Evolutionary conservation across 1,284 basidiomycete genomes (phyloP).

Genomic region (Sutorius eximius): DNA sequence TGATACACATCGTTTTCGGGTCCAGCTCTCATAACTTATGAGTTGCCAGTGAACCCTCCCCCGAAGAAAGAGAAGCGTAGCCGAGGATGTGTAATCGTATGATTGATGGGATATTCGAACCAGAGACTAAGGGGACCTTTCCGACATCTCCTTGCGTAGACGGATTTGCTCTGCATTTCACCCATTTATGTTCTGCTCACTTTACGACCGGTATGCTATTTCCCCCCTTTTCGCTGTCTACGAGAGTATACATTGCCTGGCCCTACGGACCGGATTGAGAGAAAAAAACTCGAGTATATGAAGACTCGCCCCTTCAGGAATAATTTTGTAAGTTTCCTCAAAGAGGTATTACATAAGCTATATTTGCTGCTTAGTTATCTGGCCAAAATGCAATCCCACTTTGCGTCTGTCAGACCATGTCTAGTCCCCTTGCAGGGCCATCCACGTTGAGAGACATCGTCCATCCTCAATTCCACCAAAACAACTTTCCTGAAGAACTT

Average conservation of each 20-base stretch:
- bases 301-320: background rate
- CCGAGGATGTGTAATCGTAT: constrained; percentile 71
- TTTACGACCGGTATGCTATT: constrained; percentile 42
- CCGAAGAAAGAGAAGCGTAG: constrained; percentile 54
- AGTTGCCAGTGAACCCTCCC: constrained; percentile 68
- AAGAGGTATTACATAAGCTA: background rate
- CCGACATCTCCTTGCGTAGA: constrained; percentile 27
- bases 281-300: background rate
- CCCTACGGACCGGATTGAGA: background rate
- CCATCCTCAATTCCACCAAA: constrained; percentile 90
- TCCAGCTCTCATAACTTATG: constrained; percentile 16
- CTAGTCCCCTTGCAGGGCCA: constrained; percentile 61
- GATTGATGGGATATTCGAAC: constrained; percentile 31
- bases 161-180: constrained; percentile 46
- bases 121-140: constrained; percentile 19
- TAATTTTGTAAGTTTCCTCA: background rate
- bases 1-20: constrained; percentile 28
- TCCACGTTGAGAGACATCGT: constrained; percentile 74
- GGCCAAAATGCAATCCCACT: background rate
- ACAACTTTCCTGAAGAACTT: constrained; percentile 82
- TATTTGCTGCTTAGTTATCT: no score
- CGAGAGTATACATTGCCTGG: constrained; percentile 20
- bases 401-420: constrained; percentile 23
- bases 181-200: constrained; percentile 57
- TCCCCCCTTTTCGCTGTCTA: constrained; percentile 12